These are phyloP conservation scores for Isoetes taiwanensis DNA, from an alignment of 75 land plant genomes.

Conservation along the genomic window DNA sequence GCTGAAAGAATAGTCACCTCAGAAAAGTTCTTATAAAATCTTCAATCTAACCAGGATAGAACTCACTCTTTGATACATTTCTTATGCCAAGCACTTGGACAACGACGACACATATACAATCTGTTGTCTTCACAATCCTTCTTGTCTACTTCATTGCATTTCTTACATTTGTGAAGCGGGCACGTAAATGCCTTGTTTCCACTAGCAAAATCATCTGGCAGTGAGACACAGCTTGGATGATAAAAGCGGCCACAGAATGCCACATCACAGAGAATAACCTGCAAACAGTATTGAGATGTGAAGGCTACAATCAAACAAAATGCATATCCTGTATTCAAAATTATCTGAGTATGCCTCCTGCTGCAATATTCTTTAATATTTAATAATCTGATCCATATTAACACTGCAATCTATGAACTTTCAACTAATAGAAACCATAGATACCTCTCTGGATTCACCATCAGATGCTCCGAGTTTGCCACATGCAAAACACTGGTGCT, in stretches of 20 bases:
- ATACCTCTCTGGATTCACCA: too few relatives aligned
- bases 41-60: too few relatives aligned
- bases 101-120: conserved; percentile 76
- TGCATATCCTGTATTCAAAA: too few relatives aligned
- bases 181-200: conserved; percentile 53
- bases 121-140: conserved; percentile 35
- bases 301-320: too few relatives aligned
- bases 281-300: too few relatives aligned
- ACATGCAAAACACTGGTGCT: conserved; percentile 75
- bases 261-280: conserved; percentile 72
- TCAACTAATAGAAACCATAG: too few relatives aligned
- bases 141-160: conserved; percentile 44
- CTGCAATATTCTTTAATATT: too few relatives aligned
- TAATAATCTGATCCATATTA: too few relatives aligned
- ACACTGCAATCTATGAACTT: too few relatives aligned
- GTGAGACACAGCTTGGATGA: conserved; percentile 69
- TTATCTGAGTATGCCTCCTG: too few relatives aligned
- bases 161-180: conserved; percentile 55
- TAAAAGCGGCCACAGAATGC: conserved; percentile 85
- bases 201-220: conserved; percentile 30
- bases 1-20: too few relatives aligned
- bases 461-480: conserved; percentile 69
- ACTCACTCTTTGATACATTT: conserved; percentile 73
- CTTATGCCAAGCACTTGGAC: conserved; percentile 72
- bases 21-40: too few relatives aligned